Evolutionary conservation across 163 green algal species (phyloP).

Genomic region (Chlamydomonas reinhardtii): DNA sequence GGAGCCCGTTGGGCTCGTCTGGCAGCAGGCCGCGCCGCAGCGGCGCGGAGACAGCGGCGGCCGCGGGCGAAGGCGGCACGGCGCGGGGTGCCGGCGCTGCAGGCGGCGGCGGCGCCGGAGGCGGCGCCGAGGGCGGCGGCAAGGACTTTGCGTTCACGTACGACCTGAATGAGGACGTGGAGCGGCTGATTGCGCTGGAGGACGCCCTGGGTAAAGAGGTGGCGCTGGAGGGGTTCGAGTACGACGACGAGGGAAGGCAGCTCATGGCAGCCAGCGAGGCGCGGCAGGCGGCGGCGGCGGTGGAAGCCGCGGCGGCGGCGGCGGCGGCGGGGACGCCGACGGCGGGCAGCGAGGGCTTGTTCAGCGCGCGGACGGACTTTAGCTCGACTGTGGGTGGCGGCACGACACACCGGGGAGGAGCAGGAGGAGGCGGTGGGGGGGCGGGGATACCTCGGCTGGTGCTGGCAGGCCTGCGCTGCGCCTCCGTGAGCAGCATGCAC

Average conservation of each 20-base stretch:
- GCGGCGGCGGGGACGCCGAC: background rate
- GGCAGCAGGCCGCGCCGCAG: background rate
- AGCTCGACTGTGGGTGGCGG: background rate
- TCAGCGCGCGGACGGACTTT: background rate
- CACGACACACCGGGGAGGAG: too few relatives aligned
- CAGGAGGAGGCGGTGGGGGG: too few relatives aligned
- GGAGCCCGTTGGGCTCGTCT: too few relatives aligned
- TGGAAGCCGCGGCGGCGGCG: background rate
- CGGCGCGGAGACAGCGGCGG: background rate
- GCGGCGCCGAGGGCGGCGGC: background rate
- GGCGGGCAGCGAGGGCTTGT: background rate
- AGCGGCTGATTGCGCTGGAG: constrained; percentile 58
- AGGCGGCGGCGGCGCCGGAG: background rate
- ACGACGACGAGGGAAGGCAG: constrained; percentile 53
- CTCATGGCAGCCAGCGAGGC: constrained; percentile 34
- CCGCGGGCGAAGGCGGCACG: background rate
- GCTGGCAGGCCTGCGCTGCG: too few relatives aligned
- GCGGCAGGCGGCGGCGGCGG: background rate
- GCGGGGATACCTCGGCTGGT: too few relatives aligned
- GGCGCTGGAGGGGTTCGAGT: constrained; percentile 56
- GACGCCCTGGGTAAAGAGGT: constrained; percentile 49
- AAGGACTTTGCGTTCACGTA: constrained; percentile 55
- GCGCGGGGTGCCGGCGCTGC: background rate
- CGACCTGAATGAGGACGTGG: constrained; percentile 63
- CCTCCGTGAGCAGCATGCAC: too few relatives aligned